Evolutionary conservation across 208 protist species (phyloP).

Genomic region (Leishmania martiniquensis): DNA sequence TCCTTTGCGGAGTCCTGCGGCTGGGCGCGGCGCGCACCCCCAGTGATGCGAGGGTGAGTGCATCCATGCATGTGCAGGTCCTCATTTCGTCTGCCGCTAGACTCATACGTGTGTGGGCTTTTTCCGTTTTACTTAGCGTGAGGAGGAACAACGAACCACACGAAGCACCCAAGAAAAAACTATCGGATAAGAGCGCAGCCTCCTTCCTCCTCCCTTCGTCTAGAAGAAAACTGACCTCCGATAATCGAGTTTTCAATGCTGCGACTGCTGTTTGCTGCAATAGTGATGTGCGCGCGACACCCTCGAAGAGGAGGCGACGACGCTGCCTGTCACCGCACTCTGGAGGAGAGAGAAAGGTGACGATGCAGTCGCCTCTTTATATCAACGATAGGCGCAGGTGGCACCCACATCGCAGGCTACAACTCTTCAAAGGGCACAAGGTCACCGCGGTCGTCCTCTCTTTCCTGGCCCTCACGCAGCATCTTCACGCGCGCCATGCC

Average conservation of each 20-base stretch:
- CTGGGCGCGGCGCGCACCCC: background rate
- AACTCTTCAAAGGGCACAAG: constrained; percentile 62
- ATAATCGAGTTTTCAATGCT: background rate
- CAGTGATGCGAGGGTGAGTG: background rate
- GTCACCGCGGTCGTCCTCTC: constrained; percentile 62
- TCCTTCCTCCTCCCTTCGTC: background rate
- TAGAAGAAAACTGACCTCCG: background rate
- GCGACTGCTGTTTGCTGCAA: background rate
- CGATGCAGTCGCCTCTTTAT: constrained; percentile 1
- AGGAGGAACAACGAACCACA: background rate
- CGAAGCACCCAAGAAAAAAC: background rate
- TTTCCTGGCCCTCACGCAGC: constrained; percentile 75
- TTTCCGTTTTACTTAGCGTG: constrained; percentile 13
- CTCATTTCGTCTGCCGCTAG: background rate
- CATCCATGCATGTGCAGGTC: background rate
- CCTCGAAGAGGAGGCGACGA: background rate
- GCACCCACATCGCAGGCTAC: constrained; percentile 4
- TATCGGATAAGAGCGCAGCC: background rate
- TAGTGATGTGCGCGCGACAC: background rate
- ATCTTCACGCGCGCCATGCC: constrained; percentile 92
- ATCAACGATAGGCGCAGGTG: background rate
- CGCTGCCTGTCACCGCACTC: background rate
- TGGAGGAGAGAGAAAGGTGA: constrained; percentile 18
- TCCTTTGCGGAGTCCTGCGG: background rate
- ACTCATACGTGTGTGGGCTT: background rate